A percentile compares a stretch with the other conserved stretches of the same genome.
These are phyloP conservation scores for Cucurbita argyrosperma DNA, from an alignment of 306 rosid genomes.

Conservation along the genomic window DNA sequence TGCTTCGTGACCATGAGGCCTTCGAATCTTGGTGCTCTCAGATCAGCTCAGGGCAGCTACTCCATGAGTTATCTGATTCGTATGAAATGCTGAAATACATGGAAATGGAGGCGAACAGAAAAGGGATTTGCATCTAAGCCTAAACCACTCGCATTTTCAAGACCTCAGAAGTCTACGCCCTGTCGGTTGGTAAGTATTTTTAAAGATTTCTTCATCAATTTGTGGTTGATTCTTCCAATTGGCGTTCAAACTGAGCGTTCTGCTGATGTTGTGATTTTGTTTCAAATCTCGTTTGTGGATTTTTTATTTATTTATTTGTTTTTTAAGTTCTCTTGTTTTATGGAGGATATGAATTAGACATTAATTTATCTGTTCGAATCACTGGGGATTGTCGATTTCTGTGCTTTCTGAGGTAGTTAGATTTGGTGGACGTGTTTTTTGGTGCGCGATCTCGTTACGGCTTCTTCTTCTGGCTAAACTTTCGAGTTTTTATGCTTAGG, in stretches of 20 bases:
- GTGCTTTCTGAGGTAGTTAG: background rate
- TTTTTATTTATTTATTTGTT: background rate
- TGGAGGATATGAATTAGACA: background rate
- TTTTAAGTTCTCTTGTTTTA: background rate
- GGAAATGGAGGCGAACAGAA: background rate
- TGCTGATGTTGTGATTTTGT: background rate
- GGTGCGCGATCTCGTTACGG: background rate
- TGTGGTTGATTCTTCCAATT: background rate
- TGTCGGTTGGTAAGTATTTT: slow-evolving; percentile 1
- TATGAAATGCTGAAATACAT: background rate
- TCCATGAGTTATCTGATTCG: background rate
- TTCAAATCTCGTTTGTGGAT: background rate
- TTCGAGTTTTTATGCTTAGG: slow-evolving; percentile 12
- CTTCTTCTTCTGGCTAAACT: background rate
- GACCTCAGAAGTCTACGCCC: background rate
- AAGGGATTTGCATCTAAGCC: background rate
- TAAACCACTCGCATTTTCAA: background rate
- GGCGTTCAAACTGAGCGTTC: background rate
- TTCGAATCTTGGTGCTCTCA: background rate
- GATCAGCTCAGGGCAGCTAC: background rate
- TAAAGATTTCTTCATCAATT: background rate
- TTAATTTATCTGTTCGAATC: background rate
- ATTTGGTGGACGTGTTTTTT: background rate
- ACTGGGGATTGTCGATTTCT: background rate
- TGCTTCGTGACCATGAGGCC: background rate